Evolutionary conservation across 164 flowering plant species (phyloP).

Genomic region (Paratinospora sagittata): DNA sequence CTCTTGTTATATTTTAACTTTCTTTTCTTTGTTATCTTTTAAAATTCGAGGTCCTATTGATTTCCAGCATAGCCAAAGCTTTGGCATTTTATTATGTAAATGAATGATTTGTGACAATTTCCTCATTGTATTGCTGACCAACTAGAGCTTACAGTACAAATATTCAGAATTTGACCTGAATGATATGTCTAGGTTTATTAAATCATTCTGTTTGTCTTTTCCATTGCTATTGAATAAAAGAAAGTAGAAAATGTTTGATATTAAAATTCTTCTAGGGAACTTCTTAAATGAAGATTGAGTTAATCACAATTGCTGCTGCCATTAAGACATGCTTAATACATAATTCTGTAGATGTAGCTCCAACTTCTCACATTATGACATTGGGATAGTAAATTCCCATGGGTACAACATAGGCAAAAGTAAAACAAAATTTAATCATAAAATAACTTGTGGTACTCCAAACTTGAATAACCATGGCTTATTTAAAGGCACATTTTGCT

Average conservation of each 20-base stretch:
- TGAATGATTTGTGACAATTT: not conserved
- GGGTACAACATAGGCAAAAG: too few species aligned
- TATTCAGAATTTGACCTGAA: not conserved
- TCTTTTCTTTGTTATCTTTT: not conserved
- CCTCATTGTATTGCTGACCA: not conserved
- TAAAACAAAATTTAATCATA: too few species aligned
- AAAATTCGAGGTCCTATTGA: not conserved
- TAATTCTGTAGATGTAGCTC: too few species aligned
- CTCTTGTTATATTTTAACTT: not conserved
- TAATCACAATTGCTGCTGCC: not conserved
- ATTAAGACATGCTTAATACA: not conserved
- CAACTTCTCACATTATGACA: too few species aligned
- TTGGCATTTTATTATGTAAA: not conserved
- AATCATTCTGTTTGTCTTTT: not conserved
- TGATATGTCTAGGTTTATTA: not conserved
- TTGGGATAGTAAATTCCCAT: too few species aligned
- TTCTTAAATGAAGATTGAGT: conserved; percentile 2
- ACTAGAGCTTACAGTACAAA: not conserved
- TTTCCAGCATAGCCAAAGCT: not conserved
- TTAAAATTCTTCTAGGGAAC: not conserved
- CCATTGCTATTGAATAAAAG: not conserved
- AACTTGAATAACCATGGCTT: not conserved
- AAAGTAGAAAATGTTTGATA: not conserved
- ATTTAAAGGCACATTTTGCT: not conserved
- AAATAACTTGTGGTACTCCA: not conserved